Evolutionary conservation across 1,284 basidiomycete genomes (phyloP), one percentile per base, ranked within the genome.

Genomic region (Ustilago esculenta): DNA sequence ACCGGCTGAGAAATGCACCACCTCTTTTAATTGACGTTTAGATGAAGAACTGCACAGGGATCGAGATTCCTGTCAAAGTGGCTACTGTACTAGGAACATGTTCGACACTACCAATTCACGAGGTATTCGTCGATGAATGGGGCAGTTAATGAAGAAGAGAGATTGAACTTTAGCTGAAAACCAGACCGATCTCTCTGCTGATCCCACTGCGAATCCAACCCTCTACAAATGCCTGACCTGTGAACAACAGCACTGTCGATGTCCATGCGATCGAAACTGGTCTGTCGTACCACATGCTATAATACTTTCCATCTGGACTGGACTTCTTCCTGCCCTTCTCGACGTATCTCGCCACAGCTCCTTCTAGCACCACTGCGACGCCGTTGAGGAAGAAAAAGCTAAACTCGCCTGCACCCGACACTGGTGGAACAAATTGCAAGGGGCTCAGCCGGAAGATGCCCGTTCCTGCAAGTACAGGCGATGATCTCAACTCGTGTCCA

Each of bases 361-460:
- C 69, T 21, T 73, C 68, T 5, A 73, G 3, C n/a, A 71, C 45
- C 3, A 73, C 72, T n/a, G 72, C 72, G 5, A 73, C 37, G 10
- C 72, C 72, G 49, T 73, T 73, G 37, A 73, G 49, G 23, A 73
- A 52, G 55, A 72, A 73, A 27, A 73, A 73, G 45, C 61, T 64
- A 27, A 71, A 67, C 58, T 73, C 72, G 46, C 72, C 72, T 5
- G 53, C 58, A 12, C 72, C 72, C 32, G 54, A 59, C 24, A 73
- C 36, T 5, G 68, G 72, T 9, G 68, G 72, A 1, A 72, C 67
- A 4, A 73, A 47, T n/a, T 65, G 55, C 27, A 57, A 39, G 2
- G 59, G 55, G 44, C 60, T 65, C 18, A 63, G 37, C 20, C 27
- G 39, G 24, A 45, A 50, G 1, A 50, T 14, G 0, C 55, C 46